Conservation (phyloP, 2,329 filamentous ascomycete genomes). For the Cladophialophora carrionii region DNA sequence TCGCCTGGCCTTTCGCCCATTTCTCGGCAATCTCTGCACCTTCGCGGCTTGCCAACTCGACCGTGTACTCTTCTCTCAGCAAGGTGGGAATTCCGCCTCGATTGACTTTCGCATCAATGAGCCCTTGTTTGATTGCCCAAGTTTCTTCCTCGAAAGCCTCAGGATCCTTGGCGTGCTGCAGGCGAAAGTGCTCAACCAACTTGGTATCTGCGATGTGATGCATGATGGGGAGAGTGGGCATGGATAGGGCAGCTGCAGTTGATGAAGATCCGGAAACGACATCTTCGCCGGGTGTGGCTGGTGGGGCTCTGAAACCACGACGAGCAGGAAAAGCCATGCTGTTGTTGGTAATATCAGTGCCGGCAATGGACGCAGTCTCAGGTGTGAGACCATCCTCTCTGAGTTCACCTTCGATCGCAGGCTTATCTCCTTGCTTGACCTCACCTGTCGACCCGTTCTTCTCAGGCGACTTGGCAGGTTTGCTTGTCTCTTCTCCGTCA, state of each 20-base stretch:
- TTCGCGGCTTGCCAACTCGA: conserved; percentile 31
- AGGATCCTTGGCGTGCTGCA: conserved; percentile 19
- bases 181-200: conserved; percentile 28
- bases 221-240: conserved; percentile 27
- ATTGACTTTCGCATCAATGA: conserved; percentile 26
- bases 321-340: not conserved
- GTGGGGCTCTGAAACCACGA: conserved; percentile 19
- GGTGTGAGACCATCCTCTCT: not conserved
- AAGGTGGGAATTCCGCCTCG: conserved; percentile 20
- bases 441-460: not conserved
- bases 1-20: conserved; percentile 16
- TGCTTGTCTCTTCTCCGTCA: not conserved
- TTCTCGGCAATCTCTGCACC: conserved; percentile 23
- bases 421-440: conserved; percentile 3
- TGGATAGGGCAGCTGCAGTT: conserved; percentile 19
- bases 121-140: conserved; percentile 20
- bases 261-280: conserved; percentile 9
- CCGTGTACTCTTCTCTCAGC: conserved; percentile 31
- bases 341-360: conserved; percentile 6
- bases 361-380: conserved; percentile 4
- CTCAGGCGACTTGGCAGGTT: not conserved
- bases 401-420: not conserved
- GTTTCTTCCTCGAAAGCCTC: conserved; percentile 28
- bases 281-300: conserved; percentile 21
- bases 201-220: conserved; percentile 23